Evolutionary conservation across 164 flowering plant genomes (phyloP).

Genomic region (Annona squamosa): DNA sequence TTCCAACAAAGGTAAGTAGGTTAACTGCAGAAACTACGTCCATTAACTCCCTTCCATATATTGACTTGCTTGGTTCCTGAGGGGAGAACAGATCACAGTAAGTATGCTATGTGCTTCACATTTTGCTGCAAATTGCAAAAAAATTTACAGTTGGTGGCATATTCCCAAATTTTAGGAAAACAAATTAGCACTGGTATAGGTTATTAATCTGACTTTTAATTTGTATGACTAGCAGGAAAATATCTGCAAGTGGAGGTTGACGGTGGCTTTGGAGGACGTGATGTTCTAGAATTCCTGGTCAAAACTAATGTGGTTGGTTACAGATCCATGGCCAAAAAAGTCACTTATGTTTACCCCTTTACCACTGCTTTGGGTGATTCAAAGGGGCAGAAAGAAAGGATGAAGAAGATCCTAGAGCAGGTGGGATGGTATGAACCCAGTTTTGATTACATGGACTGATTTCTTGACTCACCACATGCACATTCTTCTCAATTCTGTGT

Average conservation of each 20-base stretch:
- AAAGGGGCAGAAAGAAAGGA: constrained; percentile 76
- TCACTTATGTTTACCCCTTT: constrained; percentile 83
- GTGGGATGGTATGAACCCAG: constrained; percentile 89
- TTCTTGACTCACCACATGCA: not conserved
- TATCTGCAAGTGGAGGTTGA: constrained; percentile 80
- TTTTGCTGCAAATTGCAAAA: no score
- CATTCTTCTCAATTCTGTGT: not conserved
- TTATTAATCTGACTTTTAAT: not conserved
- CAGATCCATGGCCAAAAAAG: constrained; percentile 76
- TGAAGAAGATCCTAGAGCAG: constrained; percentile 58
- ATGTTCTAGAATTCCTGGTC: constrained; percentile 83
- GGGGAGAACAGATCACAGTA: not conserved
- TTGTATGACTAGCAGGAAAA: constrained; percentile 33
- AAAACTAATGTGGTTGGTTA: constrained; percentile 72
- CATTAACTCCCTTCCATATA: no score
- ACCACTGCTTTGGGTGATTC: constrained; percentile 93
- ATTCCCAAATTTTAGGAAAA: not conserved
- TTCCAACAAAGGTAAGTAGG: no score
- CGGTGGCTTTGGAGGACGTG: constrained; percentile 80
- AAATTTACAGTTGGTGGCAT: not conserved
- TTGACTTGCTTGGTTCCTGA: no score
- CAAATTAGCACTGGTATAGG: not conserved
- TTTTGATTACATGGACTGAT: constrained; percentile 56
- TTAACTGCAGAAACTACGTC: no score
- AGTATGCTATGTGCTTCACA: not conserved